phyloP scores from a whole-genome alignment of 768 basidiomycete species.

The Collybiopsis luxurians region DNA sequence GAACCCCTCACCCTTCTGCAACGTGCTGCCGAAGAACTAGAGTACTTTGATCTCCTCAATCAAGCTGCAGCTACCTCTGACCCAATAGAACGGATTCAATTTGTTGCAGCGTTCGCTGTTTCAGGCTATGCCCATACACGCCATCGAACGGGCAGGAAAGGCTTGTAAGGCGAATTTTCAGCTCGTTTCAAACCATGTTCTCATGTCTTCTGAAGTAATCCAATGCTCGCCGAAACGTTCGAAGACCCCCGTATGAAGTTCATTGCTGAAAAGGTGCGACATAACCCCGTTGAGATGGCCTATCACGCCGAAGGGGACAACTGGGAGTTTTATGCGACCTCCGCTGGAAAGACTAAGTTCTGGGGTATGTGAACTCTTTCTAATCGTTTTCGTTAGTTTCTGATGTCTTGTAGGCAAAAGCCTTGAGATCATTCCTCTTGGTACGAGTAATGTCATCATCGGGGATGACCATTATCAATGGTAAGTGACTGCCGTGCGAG shows the following conservation, averaged over 20 bases:
- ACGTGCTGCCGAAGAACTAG: conserved; percentile 78
- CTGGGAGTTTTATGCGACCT: conserved; percentile 76
- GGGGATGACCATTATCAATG: conserved; percentile 70
- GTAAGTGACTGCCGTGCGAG: conserved; percentile 34
- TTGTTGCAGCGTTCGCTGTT: conserved; percentile 81
- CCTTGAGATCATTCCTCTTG: conserved; percentile 81
- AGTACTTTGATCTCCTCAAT: conserved; percentile 69
- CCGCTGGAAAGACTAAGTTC: conserved; percentile 85
- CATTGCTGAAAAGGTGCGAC: conserved; percentile 84
- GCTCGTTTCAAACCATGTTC: neutral
- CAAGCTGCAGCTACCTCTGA: conserved; percentile 59
- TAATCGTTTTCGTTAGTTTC: conserved; percentile 3
- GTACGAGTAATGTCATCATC: conserved; percentile 64
- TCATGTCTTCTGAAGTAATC: conserved; percentile 53
- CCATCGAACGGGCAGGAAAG: conserved; percentile 79
- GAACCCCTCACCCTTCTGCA: conserved; percentile 85
- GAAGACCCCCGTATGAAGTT: conserved; percentile 81
- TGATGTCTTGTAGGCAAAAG: conserved; percentile 64
- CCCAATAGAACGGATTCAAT: conserved; percentile 66
- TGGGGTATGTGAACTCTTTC: conserved; percentile 61
- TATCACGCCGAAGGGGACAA: conserved; percentile 79
- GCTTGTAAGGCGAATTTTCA: conserved; percentile 60
- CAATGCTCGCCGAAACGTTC: conserved; percentile 86
- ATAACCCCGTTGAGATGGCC: conserved; percentile 81
- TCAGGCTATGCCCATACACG: conserved; percentile 82